A percentile compares a stretch with the other conserved stretches of the same genome.
Conservation (phyloP, 306 rosid species). For the Quercus gilva region DNA sequence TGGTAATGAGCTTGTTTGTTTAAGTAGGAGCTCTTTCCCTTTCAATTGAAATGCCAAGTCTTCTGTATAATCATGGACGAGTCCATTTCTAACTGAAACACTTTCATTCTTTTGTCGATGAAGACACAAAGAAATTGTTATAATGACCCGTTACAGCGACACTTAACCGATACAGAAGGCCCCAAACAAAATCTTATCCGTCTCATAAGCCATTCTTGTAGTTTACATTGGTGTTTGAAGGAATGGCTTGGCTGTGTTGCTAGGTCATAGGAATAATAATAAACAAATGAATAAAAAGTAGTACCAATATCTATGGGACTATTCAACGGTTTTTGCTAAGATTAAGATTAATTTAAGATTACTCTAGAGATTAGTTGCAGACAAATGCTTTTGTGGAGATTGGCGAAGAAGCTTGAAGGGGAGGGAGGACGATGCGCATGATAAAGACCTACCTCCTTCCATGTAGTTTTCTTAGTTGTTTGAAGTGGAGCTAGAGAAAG, state of each 20-base stretch:
- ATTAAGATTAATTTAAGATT: too few relatives aligned
- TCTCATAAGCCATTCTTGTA: not conserved
- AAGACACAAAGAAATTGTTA: constrained; percentile 33
- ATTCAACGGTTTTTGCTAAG: too few relatives aligned
- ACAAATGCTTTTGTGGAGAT: not conserved
- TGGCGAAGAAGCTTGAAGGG: constrained; percentile 25
- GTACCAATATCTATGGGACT: too few relatives aligned
- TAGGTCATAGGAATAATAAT: not conserved
- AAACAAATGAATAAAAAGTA: too few relatives aligned
- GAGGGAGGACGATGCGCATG: constrained; percentile 43
- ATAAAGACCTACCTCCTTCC: constrained; percentile 75
- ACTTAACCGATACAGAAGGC: constrained; percentile 57
- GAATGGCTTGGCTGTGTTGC: not conserved
- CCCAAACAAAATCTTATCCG: not conserved
- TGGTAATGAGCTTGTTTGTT: constrained; percentile 30
- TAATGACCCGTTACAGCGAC: constrained; percentile 58
- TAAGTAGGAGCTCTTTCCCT: constrained; percentile 35
- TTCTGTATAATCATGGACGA: constrained; percentile 46
- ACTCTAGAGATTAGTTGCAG: constrained; percentile 26
- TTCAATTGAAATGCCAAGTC: constrained; percentile 33
- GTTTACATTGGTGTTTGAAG: not conserved
- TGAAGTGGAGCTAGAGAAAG: constrained; percentile 74
- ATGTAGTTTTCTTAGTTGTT: constrained; percentile 59
- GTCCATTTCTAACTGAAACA: constrained; percentile 22
- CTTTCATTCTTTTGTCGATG: constrained; percentile 32